phyloP scores from a whole-genome alignment of 441 rosid species.

The Viola pubescens region DNA sequence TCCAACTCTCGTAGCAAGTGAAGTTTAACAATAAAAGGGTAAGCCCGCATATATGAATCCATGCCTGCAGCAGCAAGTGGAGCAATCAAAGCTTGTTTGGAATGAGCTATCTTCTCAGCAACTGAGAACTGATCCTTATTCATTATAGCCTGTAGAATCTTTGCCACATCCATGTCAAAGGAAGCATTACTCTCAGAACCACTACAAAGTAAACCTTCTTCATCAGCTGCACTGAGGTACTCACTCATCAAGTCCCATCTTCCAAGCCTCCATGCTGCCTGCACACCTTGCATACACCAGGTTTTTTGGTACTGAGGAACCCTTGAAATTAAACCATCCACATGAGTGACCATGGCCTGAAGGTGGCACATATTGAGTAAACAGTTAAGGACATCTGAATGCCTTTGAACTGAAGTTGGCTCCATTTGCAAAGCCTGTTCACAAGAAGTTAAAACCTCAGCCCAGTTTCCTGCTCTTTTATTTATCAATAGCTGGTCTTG shows the following conservation, averaged over 20 bases:
- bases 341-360: constrained; percentile 98
- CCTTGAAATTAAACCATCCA: constrained; percentile 93
- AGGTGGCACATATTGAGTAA: constrained; percentile 95
- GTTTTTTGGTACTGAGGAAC: constrained; percentile 89
- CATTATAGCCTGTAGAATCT: constrained; percentile 93
- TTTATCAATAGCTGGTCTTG: constrained; percentile 90
- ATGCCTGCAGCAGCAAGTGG: constrained; percentile 99
- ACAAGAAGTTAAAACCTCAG: constrained; percentile 90
- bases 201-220: constrained; percentile 80
- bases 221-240: constrained; percentile 85
- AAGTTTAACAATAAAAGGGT: constrained; percentile 92
- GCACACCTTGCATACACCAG: constrained; percentile 99
- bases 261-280: constrained; percentile 99
- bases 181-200: constrained; percentile 96
- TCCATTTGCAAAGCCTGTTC: constrained; percentile 99
- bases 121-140: constrained; percentile 80
- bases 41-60: constrained; percentile 94
- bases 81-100: constrained; percentile 95
- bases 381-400: constrained; percentile 94
- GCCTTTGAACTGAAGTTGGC: constrained; percentile 87
- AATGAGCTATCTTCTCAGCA: constrained; percentile 72
- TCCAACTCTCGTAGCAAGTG: constrained; percentile 86
- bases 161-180: constrained; percentile 96
- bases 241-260: constrained; percentile 99
- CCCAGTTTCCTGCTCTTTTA: constrained; percentile 96